These are phyloP conservation scores for Apophysomyces trapeziformis DNA, from an alignment of 371 early-diverging fungal genomes.

Conservation along the genomic window DNA sequence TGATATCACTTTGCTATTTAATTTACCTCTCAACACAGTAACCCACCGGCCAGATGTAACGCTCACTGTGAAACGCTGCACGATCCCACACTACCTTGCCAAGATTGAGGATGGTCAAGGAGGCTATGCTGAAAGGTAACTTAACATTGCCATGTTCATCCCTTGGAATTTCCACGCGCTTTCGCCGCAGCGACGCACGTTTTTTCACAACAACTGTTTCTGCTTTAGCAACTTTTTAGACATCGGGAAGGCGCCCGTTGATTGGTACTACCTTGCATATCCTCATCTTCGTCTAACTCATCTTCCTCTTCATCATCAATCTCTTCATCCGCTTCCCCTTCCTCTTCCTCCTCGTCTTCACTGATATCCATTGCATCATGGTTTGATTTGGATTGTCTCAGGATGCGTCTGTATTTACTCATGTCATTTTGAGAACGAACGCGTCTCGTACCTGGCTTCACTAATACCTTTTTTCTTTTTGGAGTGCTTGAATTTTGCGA, in stretches of 20 bases:
- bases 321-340: constrained; percentile 15
- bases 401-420: constrained; percentile 4
- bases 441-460: no score
- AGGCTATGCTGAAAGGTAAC: constrained; percentile 75
- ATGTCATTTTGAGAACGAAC: no score
- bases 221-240: constrained; percentile 13
- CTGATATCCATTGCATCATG: constrained; percentile 21
- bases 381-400: constrained; percentile 8
- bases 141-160: constrained; percentile 70
- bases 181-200: constrained; percentile 13
- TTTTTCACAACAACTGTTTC: constrained; percentile 10
- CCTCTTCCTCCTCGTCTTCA: constrained; percentile 23
- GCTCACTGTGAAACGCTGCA: constrained; percentile 62
- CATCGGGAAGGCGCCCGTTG: constrained; percentile 6
- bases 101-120: constrained; percentile 67
- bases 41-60: constrained; percentile 34
- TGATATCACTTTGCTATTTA: constrained; percentile 1
- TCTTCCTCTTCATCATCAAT: constrained; percentile 24
- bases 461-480: constrained; percentile 21
- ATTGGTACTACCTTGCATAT: constrained; percentile 16
- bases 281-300: constrained; percentile 26
- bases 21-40: constrained; percentile 27
- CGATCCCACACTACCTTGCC: constrained; percentile 76
- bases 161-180: constrained; percentile 48
- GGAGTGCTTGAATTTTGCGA: constrained; percentile 19